Evolutionary conservation across 495 filamentous ascomycete species (phyloP), one percentile per base, ranked within the genome.

Genomic region (Xylaria intraflava): DNA sequence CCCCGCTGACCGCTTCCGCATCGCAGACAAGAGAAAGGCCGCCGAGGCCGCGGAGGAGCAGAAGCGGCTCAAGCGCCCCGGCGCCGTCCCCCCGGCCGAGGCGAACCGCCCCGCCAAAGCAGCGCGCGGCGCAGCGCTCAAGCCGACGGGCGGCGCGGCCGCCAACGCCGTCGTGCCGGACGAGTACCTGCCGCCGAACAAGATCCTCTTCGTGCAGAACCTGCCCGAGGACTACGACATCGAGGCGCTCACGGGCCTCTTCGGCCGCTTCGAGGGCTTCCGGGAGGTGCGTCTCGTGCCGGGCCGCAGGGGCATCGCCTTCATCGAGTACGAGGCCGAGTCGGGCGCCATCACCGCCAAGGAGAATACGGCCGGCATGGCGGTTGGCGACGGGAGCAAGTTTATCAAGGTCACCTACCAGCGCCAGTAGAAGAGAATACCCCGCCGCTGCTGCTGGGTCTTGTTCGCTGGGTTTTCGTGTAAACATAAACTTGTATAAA

Each of bases 181-280:
- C 79, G 93, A 99, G 71, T 97, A 94, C 66, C 81, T 97, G 0
- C 93, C 90, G 2, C 92, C 94, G 41, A 99, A 97, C 79, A 95
- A 94, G 72, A 93, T 89, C 55, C 79, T 99, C n/a, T 95, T 97
- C 77, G 75, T 97, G 46, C 90, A 91, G 70, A 90, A 96, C 61
- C 65, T 99, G 42, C 92, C 94, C 14, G 89, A 94, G 58, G 87
- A 89, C 51, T 88, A 86, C 64, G 86, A 85, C 69, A 81, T 86
- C 65, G 90, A 93, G 46, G 79, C 73, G 35, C 83, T 98, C 38
- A 83, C 82, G 0, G 79, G 78, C 22, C 82, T 96, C 51, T 99
- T 96, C 74, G 82, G 82, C 35, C 83, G 84, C 31, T 99, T 93
- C 73, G 89, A 95, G 58, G 93, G 93, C 49, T 97, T 97, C 74